Conservation (phyloP, 1,284 basidiomycete species). For the Ceratobasidium sp. region DNA sequence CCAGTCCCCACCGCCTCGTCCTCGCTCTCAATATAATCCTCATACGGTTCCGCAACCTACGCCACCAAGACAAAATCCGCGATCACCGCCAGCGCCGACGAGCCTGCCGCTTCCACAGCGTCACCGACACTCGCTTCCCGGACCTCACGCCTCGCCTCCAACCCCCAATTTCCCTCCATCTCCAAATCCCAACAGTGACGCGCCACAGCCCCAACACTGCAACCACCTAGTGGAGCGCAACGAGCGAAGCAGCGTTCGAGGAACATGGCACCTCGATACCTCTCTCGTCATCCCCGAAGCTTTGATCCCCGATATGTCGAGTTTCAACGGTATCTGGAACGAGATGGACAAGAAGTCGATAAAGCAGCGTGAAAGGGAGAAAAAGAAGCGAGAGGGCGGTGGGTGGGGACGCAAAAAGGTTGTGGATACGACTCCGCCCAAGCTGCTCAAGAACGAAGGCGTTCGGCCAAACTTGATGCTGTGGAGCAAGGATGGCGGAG, state of each 20-base stretch:
- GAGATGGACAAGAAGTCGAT: conserved; percentile 43
- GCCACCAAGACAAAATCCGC: background rate
- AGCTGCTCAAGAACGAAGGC: conserved; percentile 27
- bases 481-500: conserved; percentile 27
- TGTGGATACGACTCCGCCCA: conserved; percentile 19
- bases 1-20: background rate
- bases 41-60: background rate
- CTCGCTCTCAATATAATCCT: background rate
- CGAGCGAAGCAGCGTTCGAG: conserved; percentile 15
- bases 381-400: conserved; percentile 26
- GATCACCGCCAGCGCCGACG: background rate
- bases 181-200: background rate
- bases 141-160: background rate
- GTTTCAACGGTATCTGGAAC: conserved; percentile 41
- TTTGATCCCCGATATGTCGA: conserved; percentile 20
- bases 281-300: conserved; percentile 24
- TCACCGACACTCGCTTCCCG: background rate
- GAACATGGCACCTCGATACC: conserved; percentile 28
- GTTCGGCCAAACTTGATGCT: conserved; percentile 40
- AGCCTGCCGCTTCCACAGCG: background rate
- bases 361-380: conserved; percentile 31
- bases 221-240: conserved; percentile 25
- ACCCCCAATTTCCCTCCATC: background rate
- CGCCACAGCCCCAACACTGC: conserved; percentile 16
- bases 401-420: conserved; percentile 37